phyloP scores from a whole-genome alignment of 2,329 filamentous ascomycete genomes.

The Sporothrix curviconia region DNA sequence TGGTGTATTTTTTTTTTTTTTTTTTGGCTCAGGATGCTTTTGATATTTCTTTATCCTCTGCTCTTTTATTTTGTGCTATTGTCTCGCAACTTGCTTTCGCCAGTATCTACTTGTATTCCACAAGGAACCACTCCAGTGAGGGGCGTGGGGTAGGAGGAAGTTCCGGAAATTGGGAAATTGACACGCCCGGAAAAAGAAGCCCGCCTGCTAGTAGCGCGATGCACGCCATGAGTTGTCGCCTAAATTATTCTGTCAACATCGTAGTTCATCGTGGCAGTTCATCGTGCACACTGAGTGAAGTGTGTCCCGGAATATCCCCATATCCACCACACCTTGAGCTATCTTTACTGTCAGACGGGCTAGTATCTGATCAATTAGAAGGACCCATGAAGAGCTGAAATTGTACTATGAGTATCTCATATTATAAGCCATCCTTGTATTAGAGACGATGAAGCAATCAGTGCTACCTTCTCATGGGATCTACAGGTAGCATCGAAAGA shows the following conservation, averaged over 20 bases:
- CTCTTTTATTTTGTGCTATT: background rate
- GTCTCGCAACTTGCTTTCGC: background rate
- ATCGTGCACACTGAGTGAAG: too few species aligned
- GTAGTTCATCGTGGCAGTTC: background rate
- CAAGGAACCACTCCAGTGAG: background rate
- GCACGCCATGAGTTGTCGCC: background rate
- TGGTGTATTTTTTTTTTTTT: too few species aligned
- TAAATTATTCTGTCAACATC: background rate
- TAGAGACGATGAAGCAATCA: too few species aligned
- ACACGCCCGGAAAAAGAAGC: constrained; percentile 4
- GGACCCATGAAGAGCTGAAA: too few species aligned
- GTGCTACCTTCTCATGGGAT: too few species aligned
- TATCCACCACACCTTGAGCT: too few species aligned
- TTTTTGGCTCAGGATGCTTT: too few species aligned
- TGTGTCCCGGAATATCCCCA: too few species aligned
- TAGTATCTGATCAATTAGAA: too few species aligned
- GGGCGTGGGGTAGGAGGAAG: background rate
- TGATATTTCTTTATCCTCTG: background rate
- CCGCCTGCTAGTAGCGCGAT: background rate
- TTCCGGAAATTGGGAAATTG: background rate
- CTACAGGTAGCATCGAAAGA: too few species aligned
- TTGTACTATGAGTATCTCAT: too few species aligned
- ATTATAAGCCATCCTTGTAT: too few species aligned
- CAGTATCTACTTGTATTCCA: background rate
- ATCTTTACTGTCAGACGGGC: background rate